Percentiles rank a stretch among this genome's conserved stretches.
Conservation (phyloP, 2,329 filamentous ascomycete species). For the Gyromitra esculenta region DNA sequence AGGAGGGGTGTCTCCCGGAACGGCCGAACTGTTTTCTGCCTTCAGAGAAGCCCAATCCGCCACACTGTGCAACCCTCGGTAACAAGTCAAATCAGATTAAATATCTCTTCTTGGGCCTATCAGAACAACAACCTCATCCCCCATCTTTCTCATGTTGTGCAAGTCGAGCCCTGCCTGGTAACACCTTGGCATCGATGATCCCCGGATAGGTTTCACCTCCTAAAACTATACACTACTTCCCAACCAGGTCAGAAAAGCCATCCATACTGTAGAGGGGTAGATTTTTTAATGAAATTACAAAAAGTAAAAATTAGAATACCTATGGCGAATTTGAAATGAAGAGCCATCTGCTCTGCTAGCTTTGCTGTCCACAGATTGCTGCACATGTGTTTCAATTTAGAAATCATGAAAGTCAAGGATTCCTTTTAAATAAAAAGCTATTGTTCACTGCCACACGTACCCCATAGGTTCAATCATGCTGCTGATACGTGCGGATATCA, state of each 20-base stretch:
- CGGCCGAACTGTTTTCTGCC: neutral
- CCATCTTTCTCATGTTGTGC: slow-evolving; percentile 16
- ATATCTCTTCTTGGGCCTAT: neutral
- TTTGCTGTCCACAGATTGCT: neutral
- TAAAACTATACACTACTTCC: neutral
- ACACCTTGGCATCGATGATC: slow-evolving; percentile 20
- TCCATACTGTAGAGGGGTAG: neutral
- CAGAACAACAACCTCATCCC: slow-evolving; percentile 15
- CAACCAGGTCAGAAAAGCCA: neutral
- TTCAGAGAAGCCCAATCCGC: slow-evolving; percentile 1
- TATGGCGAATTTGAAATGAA: neutral
- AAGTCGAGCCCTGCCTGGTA: slow-evolving; percentile 20
- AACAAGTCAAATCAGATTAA: slow-evolving; percentile 32
- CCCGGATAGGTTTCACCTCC: slow-evolving; percentile 2
- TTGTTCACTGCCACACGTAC: neutral
- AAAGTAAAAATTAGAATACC: neutral
- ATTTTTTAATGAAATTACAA: neutral
- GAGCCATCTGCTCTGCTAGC: neutral
- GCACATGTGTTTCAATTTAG: neutral
- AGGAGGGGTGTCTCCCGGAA: neutral
- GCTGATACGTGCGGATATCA: neutral
- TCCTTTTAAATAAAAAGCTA: slow-evolving; percentile 4
- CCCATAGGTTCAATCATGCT: neutral
- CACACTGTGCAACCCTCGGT: slow-evolving; percentile 31
- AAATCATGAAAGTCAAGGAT: neutral